Conservation (phyloP, 2,329 filamentous ascomycete genomes). For the Beauveria caledonica region DNA sequence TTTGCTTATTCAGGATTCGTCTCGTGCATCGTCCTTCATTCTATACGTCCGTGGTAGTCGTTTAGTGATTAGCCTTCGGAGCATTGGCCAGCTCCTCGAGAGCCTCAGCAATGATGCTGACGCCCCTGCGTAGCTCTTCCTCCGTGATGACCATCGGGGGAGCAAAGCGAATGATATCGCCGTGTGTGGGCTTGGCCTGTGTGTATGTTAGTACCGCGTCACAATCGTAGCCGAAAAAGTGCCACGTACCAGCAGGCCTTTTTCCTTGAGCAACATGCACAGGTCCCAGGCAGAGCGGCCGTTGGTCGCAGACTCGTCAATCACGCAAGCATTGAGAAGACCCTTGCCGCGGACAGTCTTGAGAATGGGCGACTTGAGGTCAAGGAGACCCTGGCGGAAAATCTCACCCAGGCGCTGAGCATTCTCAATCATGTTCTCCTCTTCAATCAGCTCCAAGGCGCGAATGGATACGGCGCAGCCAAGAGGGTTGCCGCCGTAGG, state of each 20-base stretch:
- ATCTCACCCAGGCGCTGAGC: conserved; percentile 73
- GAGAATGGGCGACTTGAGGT: conserved; percentile 74
- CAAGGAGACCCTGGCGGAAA: conserved; percentile 70
- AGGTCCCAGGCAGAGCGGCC: conserved; percentile 93
- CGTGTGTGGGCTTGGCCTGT: conserved; percentile 94
- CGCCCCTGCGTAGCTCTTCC: conserved; percentile 67
- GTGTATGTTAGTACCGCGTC: conserved; percentile 14
- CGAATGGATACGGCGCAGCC: conserved; percentile 94
- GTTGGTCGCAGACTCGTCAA: conserved; percentile 78
- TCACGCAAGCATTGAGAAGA: conserved; percentile 89
- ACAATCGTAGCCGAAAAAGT: neutral
- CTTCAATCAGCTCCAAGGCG: conserved; percentile 85
- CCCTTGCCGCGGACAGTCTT: conserved; percentile 83
- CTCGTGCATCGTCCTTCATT: neutral
- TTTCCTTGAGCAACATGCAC: conserved; percentile 90
- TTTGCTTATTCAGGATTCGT: neutral
- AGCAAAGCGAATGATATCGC: conserved; percentile 97
- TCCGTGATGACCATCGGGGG: conserved; percentile 92
- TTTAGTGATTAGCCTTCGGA: conserved; percentile 31
- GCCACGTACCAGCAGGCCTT: conserved; percentile 74
- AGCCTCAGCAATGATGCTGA: conserved; percentile 73
- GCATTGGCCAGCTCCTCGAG: conserved; percentile 67
- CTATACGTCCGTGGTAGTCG: neutral
- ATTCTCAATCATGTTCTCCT: conserved; percentile 78
- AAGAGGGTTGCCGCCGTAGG: conserved; percentile 95